These are phyloP conservation scores for Ceratobasidium sp. DNA, from an alignment of 1,284 basidiomycete species.

Conservation along the genomic window DNA sequence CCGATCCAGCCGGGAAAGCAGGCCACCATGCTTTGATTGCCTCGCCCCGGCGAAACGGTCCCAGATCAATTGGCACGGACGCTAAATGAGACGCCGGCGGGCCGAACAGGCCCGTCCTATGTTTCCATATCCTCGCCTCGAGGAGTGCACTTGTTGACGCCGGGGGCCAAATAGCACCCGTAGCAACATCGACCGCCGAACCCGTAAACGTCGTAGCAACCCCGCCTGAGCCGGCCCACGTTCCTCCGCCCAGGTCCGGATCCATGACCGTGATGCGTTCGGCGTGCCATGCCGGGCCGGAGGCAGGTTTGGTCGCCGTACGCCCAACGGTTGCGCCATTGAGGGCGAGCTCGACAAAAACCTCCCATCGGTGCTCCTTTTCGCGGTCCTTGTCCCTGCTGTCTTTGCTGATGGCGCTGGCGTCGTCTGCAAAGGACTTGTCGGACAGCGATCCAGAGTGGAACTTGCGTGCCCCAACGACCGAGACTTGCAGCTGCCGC, in stretches of 20 bases:
- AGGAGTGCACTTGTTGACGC: slow-evolving; percentile 16
- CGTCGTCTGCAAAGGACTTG: slow-evolving; percentile 46
- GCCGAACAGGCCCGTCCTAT: slow-evolving; percentile 46
- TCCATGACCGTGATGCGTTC: slow-evolving; percentile 80
- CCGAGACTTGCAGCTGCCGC: slow-evolving; percentile 79
- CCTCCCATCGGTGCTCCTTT: slow-evolving; percentile 19
- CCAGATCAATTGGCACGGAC: slow-evolving; percentile 71
- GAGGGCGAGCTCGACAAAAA: slow-evolving; percentile 52
- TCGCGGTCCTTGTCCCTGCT: slow-evolving; percentile 36
- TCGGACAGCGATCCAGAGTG: slow-evolving; percentile 15
- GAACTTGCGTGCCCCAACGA: slow-evolving; percentile 78
- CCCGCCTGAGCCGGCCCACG: slow-evolving; percentile 23
- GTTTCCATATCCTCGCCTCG: slow-evolving; percentile 24
- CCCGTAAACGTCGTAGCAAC: slow-evolving; percentile 7
- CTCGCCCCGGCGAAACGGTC: slow-evolving; percentile 79
- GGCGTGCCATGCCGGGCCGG: slow-evolving; percentile 70
- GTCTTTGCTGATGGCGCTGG: slow-evolving; percentile 14
- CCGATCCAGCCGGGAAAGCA: slow-evolving; percentile 65
- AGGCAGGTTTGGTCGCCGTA: slow-evolving; percentile 76
- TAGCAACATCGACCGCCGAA: slow-evolving; percentile 12
- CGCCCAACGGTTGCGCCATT: slow-evolving; percentile 68
- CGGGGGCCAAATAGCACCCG: slow-evolving; percentile 22
- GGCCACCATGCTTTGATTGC: slow-evolving; percentile 86
- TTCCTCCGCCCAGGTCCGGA: slow-evolving; percentile 55
- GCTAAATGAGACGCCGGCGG: slow-evolving; percentile 58